A percentile compares a stretch with the other conserved stretches of the same genome.
phyloP scores from a whole-genome alignment of 2,329 filamentous ascomycete species.

The Blastomyces silverae region DNA sequence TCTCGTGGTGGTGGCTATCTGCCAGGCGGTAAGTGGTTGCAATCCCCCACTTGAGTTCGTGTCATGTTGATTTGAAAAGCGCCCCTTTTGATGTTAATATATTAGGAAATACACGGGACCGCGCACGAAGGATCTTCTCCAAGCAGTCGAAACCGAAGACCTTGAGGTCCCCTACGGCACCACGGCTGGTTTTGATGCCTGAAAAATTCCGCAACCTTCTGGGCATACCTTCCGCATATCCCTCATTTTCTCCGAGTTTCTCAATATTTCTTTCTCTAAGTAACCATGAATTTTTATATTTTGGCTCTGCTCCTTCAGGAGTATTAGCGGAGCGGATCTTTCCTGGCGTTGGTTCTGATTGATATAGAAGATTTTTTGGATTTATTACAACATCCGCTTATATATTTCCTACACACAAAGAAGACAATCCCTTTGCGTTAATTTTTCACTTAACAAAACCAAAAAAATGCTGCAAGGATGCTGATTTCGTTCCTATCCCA shows the following conservation, averaged over 20 bases:
- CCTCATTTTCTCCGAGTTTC: not conserved
- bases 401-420: not conserved
- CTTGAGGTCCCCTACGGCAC: slow-evolving; percentile 15
- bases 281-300: not conserved
- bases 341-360: not conserved
- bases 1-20: slow-evolving; percentile 45
- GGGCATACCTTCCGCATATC: not conserved
- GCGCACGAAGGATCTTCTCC: slow-evolving; percentile 48
- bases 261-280: not conserved
- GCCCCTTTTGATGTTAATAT: not conserved
- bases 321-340: not conserved
- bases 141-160: slow-evolving; percentile 33
- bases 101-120: slow-evolving; percentile 53
- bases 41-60: not conserved
- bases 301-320: not conserved
- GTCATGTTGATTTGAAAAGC: not conserved
- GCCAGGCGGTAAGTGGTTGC: slow-evolving; percentile 33
- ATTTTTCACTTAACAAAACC: not conserved
- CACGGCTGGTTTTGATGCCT: slow-evolving; percentile 16
- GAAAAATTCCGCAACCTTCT: not conserved
- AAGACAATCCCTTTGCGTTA: not conserved
- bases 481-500: slow-evolving; percentile 11
- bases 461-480: not conserved
- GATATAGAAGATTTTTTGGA: not conserved
- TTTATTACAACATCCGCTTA: not conserved